A percentile compares a stretch with the other conserved stretches of the same genome.
These are phyloP conservation scores for Lentinus brumalis DNA, from an alignment of 768 basidiomycete species.

Conservation along the genomic window DNA sequence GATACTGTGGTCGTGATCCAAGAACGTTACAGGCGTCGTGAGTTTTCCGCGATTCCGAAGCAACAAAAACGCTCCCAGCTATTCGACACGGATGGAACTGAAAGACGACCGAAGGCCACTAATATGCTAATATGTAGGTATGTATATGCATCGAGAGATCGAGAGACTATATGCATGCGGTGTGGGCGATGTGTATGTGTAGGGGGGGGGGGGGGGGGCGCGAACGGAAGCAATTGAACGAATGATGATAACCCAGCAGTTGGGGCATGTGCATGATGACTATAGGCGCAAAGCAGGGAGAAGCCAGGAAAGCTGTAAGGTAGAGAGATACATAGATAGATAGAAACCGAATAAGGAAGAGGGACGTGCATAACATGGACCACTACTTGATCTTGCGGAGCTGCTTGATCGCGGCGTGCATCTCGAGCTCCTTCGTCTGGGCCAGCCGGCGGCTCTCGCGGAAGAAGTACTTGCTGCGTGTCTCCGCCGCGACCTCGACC, in stretches of 20 bases:
- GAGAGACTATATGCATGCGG: too few relatives aligned
- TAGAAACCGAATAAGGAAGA: too few relatives aligned
- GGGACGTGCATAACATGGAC: neutral
- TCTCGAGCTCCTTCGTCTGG: constrained; percentile 37
- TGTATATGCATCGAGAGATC: neutral
- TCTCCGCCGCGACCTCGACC: constrained; percentile 23
- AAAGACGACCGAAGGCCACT: neutral
- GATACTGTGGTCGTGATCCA: too few relatives aligned
- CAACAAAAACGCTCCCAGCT: too few relatives aligned
- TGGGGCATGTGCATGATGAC: neutral
- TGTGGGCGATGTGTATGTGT: too few relatives aligned
- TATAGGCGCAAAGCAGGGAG: neutral
- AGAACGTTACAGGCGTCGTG: too few relatives aligned
- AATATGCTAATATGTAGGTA: neutral
- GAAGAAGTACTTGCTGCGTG: constrained; percentile 29
- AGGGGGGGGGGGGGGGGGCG: too few relatives aligned
- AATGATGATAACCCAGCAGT: too few relatives aligned
- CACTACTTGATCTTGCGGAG: constrained; percentile 43
- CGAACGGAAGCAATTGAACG: too few relatives aligned
- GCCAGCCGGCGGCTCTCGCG: constrained; percentile 38
- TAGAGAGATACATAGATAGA: too few relatives aligned
- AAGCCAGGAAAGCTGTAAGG: neutral
- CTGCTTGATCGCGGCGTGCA: constrained; percentile 45
- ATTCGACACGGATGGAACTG: too few relatives aligned
- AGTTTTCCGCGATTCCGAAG: too few relatives aligned